Evolutionary conservation across 306 rosid genomes (phyloP).

Genomic region (Rubus idaeus): DNA sequence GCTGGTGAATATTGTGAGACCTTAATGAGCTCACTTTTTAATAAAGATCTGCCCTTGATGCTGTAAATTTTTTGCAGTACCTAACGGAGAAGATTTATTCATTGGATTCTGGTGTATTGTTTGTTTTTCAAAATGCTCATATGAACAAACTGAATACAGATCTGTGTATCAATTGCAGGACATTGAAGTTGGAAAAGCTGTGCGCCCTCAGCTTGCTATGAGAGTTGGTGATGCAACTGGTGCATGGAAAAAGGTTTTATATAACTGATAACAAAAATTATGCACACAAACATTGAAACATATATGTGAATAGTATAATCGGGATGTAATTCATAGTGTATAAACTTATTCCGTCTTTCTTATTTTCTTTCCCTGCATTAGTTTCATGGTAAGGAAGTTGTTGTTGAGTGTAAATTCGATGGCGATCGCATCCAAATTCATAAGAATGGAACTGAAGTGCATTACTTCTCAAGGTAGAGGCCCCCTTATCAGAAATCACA

Average conservation of each 20-base stretch:
- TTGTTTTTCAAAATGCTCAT: background rate
- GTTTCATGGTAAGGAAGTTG: conserved; percentile 94
- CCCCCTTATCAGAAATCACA: conserved; percentile 8
- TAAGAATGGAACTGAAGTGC: conserved; percentile 79
- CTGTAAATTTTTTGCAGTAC: background rate
- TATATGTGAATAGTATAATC: background rate
- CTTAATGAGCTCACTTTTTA: background rate
- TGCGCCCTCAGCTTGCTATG: conserved; percentile 93
- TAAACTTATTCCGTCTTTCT: background rate
- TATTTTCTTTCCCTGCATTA: conserved; percentile 29
- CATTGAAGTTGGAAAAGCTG: conserved; percentile 97
- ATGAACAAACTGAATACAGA: background rate
- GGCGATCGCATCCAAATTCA: conserved; percentile 98
- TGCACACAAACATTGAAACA: background rate
- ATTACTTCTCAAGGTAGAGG: conserved; percentile 83
- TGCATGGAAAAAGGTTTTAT: conserved; percentile 92
- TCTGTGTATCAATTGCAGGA: conserved; percentile 45
- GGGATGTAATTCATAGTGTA: background rate
- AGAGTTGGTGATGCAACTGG: conserved; percentile 74
- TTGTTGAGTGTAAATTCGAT: conserved; percentile 90
- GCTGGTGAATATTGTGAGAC: background rate
- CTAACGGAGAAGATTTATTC: background rate
- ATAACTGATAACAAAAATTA: background rate
- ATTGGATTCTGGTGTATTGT: background rate
- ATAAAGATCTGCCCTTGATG: background rate